Conservation (phyloP, 176 grass and related monocot genomes). For the Rhynchospora pubera region DNA sequence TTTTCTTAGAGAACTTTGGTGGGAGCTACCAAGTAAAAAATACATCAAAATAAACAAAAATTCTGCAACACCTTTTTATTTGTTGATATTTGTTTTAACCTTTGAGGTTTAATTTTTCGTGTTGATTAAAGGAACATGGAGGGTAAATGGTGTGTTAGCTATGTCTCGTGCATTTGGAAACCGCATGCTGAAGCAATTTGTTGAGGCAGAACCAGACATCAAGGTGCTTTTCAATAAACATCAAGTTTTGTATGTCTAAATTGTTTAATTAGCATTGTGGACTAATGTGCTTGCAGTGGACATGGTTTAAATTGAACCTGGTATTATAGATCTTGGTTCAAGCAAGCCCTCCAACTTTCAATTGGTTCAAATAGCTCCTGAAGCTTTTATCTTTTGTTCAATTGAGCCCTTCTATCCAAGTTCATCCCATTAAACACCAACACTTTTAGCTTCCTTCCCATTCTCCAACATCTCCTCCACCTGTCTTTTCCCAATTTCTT, state of each 20-base stretch:
- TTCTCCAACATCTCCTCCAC: too few relatives aligned
- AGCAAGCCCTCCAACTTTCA: too few relatives aligned
- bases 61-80: background rate
- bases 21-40: constrained; percentile 1
- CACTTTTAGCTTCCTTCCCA: too few relatives aligned
- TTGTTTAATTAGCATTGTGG: background rate
- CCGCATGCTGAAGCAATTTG: constrained; percentile 69
- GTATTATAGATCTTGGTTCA: too few relatives aligned
- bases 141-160: constrained; percentile 75
- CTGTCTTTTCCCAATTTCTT: too few relatives aligned
- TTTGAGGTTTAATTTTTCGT: constrained; percentile 1
- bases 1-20: background rate
- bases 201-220: constrained; percentile 88
- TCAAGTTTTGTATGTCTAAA: constrained; percentile 12
- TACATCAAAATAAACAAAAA: background rate
- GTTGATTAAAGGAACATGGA: constrained; percentile 73
- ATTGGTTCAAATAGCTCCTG: too few relatives aligned
- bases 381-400: too few relatives aligned
- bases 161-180: constrained; percentile 98
- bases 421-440: too few relatives aligned
- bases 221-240: constrained; percentile 40
- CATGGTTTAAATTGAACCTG: too few relatives aligned
- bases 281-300: too few relatives aligned
- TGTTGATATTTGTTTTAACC: constrained; percentile 24
- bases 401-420: too few relatives aligned